Base-by-base conservation (phyloP, 1,139 yeast genomes). In the Pichia sp. region DNA sequence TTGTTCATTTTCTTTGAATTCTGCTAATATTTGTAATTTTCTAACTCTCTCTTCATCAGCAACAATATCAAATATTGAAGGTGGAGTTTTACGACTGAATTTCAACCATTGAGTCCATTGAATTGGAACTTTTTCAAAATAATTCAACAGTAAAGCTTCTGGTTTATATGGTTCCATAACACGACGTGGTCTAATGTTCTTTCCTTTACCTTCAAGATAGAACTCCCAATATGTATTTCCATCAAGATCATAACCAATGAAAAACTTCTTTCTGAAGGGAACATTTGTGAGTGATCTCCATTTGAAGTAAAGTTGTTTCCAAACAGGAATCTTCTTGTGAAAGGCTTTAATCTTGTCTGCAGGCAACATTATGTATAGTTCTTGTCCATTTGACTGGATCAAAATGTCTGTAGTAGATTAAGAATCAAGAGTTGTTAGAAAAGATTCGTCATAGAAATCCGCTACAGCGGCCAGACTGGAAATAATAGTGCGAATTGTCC, bases 161-260 rank as follows among this genome's bases (percentile, higher is more conserved):
- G 64, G 63, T 45, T 63, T 58, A 46, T 60, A 63, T 1, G 82
- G 82, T 48, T 74, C 74, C 53, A 74, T 63, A 50, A 75, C 73
- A 37, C 82, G 56, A 43, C 82, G 62, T 42, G 76, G 66, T 46
- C 75, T 57, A 38, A 64, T 63, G 55, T 47, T 39, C 8, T 53
- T 67, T 22, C 44, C 80, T 51, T 25, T 24, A 27, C 37, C 37
- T 11, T 76, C 80, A 10, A 68, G 57, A 40, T 74, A 71, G 63
- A 83, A 80, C 60, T 86, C 95, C 95, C 95, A 86, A 63, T 81
- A 86, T 3, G 92, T 80, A 60, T 86, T 86, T 4, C 94, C 95
- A 40, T 79, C 80, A 22, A 86, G 68, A 58, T 86, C 95, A 59
- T 84, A 85, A 9, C 95, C 70, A 49, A 76, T 64, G 51, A 78